These are phyloP conservation scores for Whalleya microplaca DNA, from an alignment of 2,329 filamentous ascomycete genomes.

Conservation along the genomic window DNA sequence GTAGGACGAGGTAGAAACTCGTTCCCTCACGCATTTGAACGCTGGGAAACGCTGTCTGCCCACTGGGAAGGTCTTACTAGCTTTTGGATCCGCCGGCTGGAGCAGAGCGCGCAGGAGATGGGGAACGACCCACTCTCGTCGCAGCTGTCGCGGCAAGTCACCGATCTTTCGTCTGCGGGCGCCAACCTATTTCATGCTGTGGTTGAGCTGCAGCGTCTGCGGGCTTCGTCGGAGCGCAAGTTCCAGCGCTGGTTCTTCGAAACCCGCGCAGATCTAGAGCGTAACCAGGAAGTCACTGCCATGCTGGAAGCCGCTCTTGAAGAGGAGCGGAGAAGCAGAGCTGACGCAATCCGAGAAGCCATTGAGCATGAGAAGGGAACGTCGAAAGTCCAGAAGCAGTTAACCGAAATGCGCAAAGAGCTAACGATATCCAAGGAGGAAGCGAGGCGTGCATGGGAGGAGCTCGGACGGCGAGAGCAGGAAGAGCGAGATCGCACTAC, in stretches of 20 bases:
- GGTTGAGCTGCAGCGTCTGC: slow-evolving; percentile 89
- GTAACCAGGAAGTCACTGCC: slow-evolving; percentile 78
- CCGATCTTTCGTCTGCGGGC: slow-evolving; percentile 93
- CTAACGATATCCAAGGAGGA: slow-evolving; percentile 95
- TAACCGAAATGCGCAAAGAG: slow-evolving; percentile 91
- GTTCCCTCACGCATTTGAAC: slow-evolving; percentile 95
- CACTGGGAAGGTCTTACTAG: slow-evolving; percentile 98
- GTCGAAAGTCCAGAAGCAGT: slow-evolving; percentile 71
- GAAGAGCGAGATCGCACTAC: slow-evolving; percentile 86
- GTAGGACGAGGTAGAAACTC: slow-evolving; percentile 58
- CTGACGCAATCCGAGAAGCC: slow-evolving; percentile 68
- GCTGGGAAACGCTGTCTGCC: slow-evolving; percentile 95
- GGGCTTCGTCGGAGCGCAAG: slow-evolving; percentile 94
- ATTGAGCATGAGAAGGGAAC: slow-evolving; percentile 72
- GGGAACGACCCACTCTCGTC: slow-evolving; percentile 81
- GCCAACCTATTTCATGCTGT: slow-evolving; percentile 98
- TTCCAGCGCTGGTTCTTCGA: slow-evolving; percentile 99
- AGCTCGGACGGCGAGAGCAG: slow-evolving; percentile 89
- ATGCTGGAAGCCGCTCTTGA: slow-evolving; percentile 78
- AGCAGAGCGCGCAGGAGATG: slow-evolving; percentile 87
- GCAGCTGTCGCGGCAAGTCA: slow-evolving; percentile 91
- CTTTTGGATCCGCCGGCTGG: slow-evolving; percentile 93
- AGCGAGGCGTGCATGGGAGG: slow-evolving; percentile 94
- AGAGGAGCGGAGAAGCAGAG: slow-evolving; percentile 71
- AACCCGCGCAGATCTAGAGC: slow-evolving; percentile 85